Conservation (phyloP, 805 yeast genomes). For the Starmerella vaccinii region DNA sequence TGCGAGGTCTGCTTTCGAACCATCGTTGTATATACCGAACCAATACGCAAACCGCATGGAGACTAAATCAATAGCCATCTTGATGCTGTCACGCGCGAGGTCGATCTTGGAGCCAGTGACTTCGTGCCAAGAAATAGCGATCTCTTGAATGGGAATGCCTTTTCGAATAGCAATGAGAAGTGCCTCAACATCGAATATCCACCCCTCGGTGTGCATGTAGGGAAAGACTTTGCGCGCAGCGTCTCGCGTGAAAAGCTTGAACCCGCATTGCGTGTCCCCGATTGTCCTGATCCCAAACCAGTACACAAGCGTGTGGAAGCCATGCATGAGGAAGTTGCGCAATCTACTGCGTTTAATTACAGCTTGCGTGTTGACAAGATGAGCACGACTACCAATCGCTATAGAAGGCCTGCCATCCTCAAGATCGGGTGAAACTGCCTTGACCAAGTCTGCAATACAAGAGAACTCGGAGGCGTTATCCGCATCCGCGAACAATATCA, state of each 20-base stretch:
- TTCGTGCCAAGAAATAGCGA: conserved; percentile 93
- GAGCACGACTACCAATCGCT: conserved; percentile 90
- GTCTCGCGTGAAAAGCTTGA: conserved; percentile 72
- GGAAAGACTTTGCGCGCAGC: conserved; percentile 67
- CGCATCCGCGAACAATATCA: conserved; percentile 85
- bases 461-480: conserved; percentile 87
- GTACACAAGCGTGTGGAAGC: conserved; percentile 74
- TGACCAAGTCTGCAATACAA: conserved; percentile 48
- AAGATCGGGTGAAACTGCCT: conserved; percentile 29
- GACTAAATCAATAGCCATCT: conserved; percentile 88
- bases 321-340: conserved; percentile 86
- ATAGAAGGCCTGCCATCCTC: conserved; percentile 39
- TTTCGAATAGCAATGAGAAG: conserved; percentile 70
- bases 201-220: conserved; percentile 87
- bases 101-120: conserved; percentile 92
- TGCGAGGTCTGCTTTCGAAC: background rate
- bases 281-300: conserved; percentile 80
- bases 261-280: conserved; percentile 95
- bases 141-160: conserved; percentile 55
- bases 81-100: conserved; percentile 77
- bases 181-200: conserved; percentile 97
- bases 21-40: conserved; percentile 55
- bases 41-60: conserved; percentile 82
- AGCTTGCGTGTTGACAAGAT: conserved; percentile 90
- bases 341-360: conserved; percentile 87